phyloP scores from a whole-genome alignment of 805 yeast genomes.

The Helenozyma rhizophorensis region DNA sequence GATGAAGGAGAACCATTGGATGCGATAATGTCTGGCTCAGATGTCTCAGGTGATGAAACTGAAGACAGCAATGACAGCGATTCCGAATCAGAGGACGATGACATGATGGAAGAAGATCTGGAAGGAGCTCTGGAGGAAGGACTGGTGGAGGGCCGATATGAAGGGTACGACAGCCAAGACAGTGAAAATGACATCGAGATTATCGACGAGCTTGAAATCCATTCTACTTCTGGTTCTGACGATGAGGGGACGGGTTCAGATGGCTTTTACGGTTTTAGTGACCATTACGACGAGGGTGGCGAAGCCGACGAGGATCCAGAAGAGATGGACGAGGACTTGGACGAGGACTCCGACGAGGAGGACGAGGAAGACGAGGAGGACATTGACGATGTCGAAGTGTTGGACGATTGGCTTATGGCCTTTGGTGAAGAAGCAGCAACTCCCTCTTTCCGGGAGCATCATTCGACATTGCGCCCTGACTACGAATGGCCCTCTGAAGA shows the following conservation, averaged over 20 bases:
- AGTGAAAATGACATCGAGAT: slow-evolving; percentile 33
- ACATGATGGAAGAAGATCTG: slow-evolving; percentile 21
- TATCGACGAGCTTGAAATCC: slow-evolving; percentile 29
- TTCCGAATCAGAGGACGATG: slow-evolving; percentile 22
- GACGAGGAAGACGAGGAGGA: slow-evolving; percentile 24
- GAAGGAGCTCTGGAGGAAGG: slow-evolving; percentile 18
- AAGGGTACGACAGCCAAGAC: slow-evolving; percentile 20
- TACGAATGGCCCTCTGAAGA: slow-evolving; percentile 10
- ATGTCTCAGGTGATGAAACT: slow-evolving; percentile 20
- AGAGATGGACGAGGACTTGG: slow-evolving; percentile 16
- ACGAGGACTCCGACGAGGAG: slow-evolving; percentile 17
- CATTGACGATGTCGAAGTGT: slow-evolving; percentile 33
- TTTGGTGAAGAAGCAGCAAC: slow-evolving; percentile 21
- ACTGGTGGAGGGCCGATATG: slow-evolving; percentile 13
- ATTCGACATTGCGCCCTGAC: not conserved
- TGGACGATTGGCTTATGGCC: slow-evolving; percentile 39
- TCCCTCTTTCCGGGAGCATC: too few relatives aligned
- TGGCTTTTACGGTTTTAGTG: slow-evolving; percentile 18
- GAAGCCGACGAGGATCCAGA: too few relatives aligned
- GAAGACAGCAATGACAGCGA: slow-evolving; percentile 21
- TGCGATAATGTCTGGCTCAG: slow-evolving; percentile 37
- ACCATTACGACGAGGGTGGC: too few relatives aligned
- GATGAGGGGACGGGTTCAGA: slow-evolving; percentile 31
- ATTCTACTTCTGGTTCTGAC: slow-evolving; percentile 26
- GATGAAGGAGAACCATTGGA: slow-evolving; percentile 28